Evolutionary conservation across 1,139 yeast genomes (phyloP), one percentile per base, ranked within the genome.

Genomic region (Martiniozyma asiatica): DNA sequence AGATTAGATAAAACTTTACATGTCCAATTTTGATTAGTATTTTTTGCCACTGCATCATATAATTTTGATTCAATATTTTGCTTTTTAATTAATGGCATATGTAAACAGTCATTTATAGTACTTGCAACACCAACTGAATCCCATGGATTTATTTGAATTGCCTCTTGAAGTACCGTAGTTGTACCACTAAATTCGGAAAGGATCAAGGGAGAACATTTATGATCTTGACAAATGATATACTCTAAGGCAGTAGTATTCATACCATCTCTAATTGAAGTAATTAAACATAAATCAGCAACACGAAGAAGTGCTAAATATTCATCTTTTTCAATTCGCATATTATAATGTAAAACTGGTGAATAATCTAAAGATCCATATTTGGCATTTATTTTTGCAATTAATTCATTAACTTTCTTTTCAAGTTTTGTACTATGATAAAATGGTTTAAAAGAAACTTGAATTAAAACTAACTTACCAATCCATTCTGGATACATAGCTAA

Each of bases 161-260:
- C 84, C 39, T 82, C 93, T 29, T 65, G 66, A 34, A 89, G 59
- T 2, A 81, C 77, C 4, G 87, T 69, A 0, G 94, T 80, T 3
- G 94, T 77, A 30, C 98, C 99, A 26, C 94, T 80, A 48, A 89
- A 89, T 56, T 89, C 99, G 16, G 94, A 80, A 27, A 87, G 59
- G 25, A 89, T 72, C 44, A 89, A 63, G 0, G 96, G 96, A 6
- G 79, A 73, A 40, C 68, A 67, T 36, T 69, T 64, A 28, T 68
- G 58, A 47, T 79, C 73, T 55, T 92, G 97, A 44, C 95, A 80
- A 20, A 87, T 73, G 24, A 87, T 93, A 53, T 74, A 89, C 53
- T 89, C 98, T 39, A 87, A 59, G 0, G 95, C 81, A 1, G 97
- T 89, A 9, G 96, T 85, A 56, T 85, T 89, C 82, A 89, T 85